These are phyloP conservation scores for Pilatotrama ljubarskyi DNA, from an alignment of 768 basidiomycete genomes.

Conservation along the genomic window DNA sequence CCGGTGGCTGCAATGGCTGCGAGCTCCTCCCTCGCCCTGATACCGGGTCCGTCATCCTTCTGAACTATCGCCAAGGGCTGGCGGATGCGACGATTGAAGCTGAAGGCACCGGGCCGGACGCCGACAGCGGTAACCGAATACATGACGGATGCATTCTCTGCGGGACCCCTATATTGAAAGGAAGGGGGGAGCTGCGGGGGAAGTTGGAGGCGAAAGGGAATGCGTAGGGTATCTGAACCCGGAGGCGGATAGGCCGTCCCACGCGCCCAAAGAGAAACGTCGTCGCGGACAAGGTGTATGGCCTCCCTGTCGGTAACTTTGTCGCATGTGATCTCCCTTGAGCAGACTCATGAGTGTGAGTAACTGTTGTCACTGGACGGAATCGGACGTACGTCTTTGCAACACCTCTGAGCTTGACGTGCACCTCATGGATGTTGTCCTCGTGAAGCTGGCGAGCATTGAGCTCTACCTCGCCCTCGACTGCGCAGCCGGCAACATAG, in stretches of 20 bases:
- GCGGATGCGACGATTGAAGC: constrained; percentile 7
- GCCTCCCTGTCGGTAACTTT: background rate
- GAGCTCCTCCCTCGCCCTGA: background rate
- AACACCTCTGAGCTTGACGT: constrained; percentile 15
- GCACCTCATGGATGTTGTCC: constrained; percentile 16
- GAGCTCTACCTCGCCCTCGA: constrained; percentile 17
- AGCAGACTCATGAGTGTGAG: too few relatives aligned
- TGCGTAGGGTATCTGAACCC: constrained; percentile 6
- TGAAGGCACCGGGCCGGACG: constrained; percentile 15
- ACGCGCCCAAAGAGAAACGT: constrained; percentile 9
- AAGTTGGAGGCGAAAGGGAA: constrained; percentile 20
- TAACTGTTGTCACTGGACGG: too few relatives aligned
- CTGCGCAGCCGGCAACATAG: constrained; percentile 4
- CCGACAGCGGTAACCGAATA: constrained; percentile 18
- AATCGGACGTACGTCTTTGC: constrained; percentile 10
- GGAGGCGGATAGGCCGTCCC: constrained; percentile 12
- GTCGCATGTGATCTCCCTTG: too few relatives aligned
- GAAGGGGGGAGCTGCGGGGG: constrained; percentile 14
- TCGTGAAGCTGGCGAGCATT: constrained; percentile 10
- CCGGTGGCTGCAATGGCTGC: too few relatives aligned
- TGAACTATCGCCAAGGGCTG: constrained; percentile 8
- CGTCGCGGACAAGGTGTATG: background rate
- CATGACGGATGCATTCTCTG: background rate
- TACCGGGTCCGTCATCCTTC: background rate
- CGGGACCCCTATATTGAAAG: background rate